Base-by-base conservation (phyloP, 129 eudicot genomes). In the Flaveria sonorensis region DNA sequence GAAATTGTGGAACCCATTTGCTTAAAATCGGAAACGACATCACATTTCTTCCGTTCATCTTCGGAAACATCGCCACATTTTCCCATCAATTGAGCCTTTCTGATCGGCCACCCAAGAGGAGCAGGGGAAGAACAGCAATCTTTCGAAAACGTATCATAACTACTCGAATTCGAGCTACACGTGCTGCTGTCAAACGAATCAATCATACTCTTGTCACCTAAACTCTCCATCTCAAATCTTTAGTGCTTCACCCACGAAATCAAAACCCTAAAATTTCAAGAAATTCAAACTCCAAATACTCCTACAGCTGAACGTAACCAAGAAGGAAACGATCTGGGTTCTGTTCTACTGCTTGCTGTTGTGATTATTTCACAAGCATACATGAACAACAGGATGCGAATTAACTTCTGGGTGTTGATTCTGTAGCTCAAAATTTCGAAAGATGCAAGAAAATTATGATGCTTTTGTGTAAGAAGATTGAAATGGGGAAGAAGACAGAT, bases 61-160 rank as follows among this genome's bases (percentile, higher is more conserved):
- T 61, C 74, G n/a, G 79, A 56, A 24, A 77, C 86, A 67, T 79
- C 89, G 14, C 72, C 72, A 68, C 85, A 71, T 50, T 73, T 86
- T 0, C 40, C 77, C 50, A 45, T 45, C 50, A 45, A 45, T 45
- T 10, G 50, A 51, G 90, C 88, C 68, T 92, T 92, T 63, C 84
- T 67, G 62, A 92, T 87, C 6, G 97, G 97, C 97, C 97, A 92
- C 36, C 92, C 90, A 72, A 92, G 84, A 21, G 76, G 67, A 72
- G 73, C 46, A 53, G 88, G 79, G 2, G 92, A 56, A 62, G 88
- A 85, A 50, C 87, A 81, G 13, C 67, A 71, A 48, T 79, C 83
- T 71, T 79, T 79, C 0, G 73, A 65, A 26, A 65, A 77, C 9
- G 51, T 40, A 78, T 79, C 89, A 26, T 75, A 81, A 76, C 79